phyloP scores from a whole-genome alignment of 441 rosid species.

The Euphorbia neoarborescens region DNA sequence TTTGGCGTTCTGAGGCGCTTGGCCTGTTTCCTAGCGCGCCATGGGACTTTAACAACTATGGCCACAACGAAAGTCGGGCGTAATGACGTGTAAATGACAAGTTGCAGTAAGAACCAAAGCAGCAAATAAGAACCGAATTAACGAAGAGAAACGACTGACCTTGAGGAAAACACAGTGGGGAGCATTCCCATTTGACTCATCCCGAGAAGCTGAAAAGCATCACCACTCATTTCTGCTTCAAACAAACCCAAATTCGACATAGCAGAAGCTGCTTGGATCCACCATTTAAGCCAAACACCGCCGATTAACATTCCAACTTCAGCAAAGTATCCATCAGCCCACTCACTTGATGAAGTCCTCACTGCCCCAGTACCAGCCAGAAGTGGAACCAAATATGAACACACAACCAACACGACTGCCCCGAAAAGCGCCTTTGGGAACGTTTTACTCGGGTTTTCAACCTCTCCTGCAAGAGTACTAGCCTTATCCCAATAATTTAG shows the following conservation, averaged over 20 bases:
- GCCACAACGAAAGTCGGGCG: no score
- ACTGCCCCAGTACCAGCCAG: constrained; percentile 79
- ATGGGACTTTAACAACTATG: no score
- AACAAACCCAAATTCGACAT: constrained; percentile 84
- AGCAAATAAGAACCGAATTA: no score
- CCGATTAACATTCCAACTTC: constrained; percentile 82
- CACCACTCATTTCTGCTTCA: constrained; percentile 95
- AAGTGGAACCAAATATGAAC: constrained; percentile 67
- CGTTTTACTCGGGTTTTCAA: constrained; percentile 66
- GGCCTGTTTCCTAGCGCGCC: no score
- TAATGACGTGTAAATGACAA: no score
- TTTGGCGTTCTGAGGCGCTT: no score
- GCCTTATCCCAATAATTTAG: constrained; percentile 90
- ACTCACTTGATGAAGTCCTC: constrained; percentile 39
- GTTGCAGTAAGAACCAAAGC: no score
- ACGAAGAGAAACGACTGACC: constrained; percentile 30
- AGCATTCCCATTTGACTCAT: constrained; percentile 89
- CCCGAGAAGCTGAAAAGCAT: constrained; percentile 89
- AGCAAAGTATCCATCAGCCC: constrained; percentile 93
- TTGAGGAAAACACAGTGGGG: constrained; percentile 56
- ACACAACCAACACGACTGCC: constrained; percentile 64
- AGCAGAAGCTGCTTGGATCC: constrained; percentile 94
- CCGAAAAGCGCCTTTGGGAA: constrained; percentile 80
- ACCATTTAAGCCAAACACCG: constrained; percentile 74
- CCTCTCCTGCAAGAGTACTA: constrained; percentile 92